Conservation (phyloP, 2,329 filamentous ascomycete genomes). For the Didymella segeticola region DNA sequence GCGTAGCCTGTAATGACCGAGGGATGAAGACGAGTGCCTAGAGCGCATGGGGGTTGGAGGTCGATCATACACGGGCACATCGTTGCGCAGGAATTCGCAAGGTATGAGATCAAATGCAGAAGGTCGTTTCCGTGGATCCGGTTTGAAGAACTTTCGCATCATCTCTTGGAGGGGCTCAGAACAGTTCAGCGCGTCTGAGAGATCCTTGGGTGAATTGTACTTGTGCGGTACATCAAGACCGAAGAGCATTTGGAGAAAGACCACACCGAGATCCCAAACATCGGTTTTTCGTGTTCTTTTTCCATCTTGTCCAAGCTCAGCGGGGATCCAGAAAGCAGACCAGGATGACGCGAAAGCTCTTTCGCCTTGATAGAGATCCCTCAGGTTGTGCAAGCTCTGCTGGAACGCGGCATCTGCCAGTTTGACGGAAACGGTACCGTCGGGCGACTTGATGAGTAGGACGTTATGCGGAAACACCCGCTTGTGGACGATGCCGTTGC, state of each 20-base stretch:
- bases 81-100: constrained; percentile 61
- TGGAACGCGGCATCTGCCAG: constrained; percentile 78
- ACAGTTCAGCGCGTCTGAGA: constrained; percentile 74
- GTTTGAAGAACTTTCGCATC: constrained; percentile 81
- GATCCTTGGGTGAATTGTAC: constrained; percentile 77
- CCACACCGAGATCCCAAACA: constrained; percentile 91
- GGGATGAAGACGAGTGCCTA: constrained; percentile 46
- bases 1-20: constrained; percentile 41
- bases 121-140: constrained; percentile 82
- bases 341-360: constrained; percentile 67
- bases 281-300: constrained; percentile 76
- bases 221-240: constrained; percentile 77
- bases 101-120: constrained; percentile 77
- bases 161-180: constrained; percentile 81
- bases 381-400: constrained; percentile 69
- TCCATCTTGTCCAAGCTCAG: constrained; percentile 72
- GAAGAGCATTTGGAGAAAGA: constrained; percentile 94
- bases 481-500: constrained; percentile 82
- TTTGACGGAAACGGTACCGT: constrained; percentile 72
- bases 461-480: constrained; percentile 82
- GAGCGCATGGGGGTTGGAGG: constrained; percentile 45
- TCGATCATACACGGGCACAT: constrained; percentile 52
- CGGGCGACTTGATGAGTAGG: constrained; percentile 73
- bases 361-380: constrained; percentile 58
- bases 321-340: constrained; percentile 83